Evolutionary conservation across 2,329 filamentous ascomycete species (phyloP).

Genomic region (Shiraia sp.): DNA sequence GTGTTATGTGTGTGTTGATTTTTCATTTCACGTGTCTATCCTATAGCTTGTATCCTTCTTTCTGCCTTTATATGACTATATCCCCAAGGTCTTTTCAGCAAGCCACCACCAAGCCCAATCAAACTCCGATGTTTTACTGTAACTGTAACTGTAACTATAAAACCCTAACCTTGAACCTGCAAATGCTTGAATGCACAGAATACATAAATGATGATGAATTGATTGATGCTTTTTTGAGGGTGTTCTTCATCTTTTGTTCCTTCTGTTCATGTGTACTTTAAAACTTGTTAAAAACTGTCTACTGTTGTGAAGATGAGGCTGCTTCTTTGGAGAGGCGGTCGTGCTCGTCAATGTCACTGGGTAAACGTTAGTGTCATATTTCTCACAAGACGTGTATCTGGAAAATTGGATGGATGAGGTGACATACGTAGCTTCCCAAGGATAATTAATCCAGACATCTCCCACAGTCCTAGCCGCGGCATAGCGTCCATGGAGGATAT

Average conservation of each 20-base stretch:
- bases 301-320: no score
- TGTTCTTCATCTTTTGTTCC: conserved; percentile 36
- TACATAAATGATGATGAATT: not conserved
- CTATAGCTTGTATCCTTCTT: no score
- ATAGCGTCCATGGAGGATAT: conserved; percentile 79
- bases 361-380: conserved; percentile 20
- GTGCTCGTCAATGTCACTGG: conserved; percentile 85
- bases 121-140: not conserved
- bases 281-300: no score
- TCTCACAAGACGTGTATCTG: no score
- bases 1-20: conserved; percentile 1
- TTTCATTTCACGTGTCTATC: no score
- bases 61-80: not conserved
- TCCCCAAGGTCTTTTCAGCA: no score
- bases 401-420: no score
- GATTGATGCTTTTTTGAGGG: conserved; percentile 1
- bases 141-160: conserved; percentile 1
- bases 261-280: no score
- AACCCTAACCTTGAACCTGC: not conserved
- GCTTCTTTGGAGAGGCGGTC: conserved; percentile 77
- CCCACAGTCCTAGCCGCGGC: conserved; percentile 82
- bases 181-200: not conserved
- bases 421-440: conserved; percentile 86
- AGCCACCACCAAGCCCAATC: not conserved
- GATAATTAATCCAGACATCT: conserved; percentile 99